These are phyloP conservation scores for Pythium sukuiense DNA, from an alignment of 352 stramenopile genomes.

Conservation along the genomic window DNA sequence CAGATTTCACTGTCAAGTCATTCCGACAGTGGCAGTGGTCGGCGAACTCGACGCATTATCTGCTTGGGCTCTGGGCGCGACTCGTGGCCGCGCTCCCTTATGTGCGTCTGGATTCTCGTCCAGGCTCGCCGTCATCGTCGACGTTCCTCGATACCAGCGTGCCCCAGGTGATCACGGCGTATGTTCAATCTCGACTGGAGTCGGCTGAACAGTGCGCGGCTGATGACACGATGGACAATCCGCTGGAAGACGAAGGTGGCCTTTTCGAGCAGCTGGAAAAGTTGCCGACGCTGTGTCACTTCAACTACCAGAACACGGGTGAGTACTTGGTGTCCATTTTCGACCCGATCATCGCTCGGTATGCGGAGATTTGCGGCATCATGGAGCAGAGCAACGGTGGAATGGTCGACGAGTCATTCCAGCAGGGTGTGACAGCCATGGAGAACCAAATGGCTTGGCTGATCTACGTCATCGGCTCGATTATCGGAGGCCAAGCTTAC, in stretches of 20 bases:
- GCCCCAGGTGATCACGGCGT: constrained; percentile 93
- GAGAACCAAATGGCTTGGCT: constrained; percentile 98
- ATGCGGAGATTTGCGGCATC: constrained; percentile 88
- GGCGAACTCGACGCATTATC: constrained; percentile 95
- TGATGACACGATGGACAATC: constrained; percentile 95
- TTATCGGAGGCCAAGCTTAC: constrained; percentile 96
- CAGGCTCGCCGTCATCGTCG: constrained; percentile 51
- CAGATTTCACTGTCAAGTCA: constrained; percentile 96
- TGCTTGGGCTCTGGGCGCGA: constrained; percentile 95
- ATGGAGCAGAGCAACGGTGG: constrained; percentile 54
- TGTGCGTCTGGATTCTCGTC: constrained; percentile 77
- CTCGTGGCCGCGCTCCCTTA: constrained; percentile 97
- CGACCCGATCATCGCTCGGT: constrained; percentile 94
- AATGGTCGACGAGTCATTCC: constrained; percentile 41
- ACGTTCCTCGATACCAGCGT: constrained; percentile 76
- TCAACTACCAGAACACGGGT: constrained; percentile 93
- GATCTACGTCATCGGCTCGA: constrained; percentile 95
- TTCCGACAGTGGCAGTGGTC: constrained; percentile 96
- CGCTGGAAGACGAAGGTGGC: constrained; percentile 95
- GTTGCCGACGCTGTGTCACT: constrained; percentile 95
- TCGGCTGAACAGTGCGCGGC: constrained; percentile 92
- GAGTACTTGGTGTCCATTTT: constrained; percentile 94
- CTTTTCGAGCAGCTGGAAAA: constrained; percentile 97
- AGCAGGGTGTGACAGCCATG: constrained; percentile 77
- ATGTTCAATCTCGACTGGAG: constrained; percentile 95